Base-by-base conservation (phyloP, 805 yeast species). In the Myxozyma mucilagina region DNA sequence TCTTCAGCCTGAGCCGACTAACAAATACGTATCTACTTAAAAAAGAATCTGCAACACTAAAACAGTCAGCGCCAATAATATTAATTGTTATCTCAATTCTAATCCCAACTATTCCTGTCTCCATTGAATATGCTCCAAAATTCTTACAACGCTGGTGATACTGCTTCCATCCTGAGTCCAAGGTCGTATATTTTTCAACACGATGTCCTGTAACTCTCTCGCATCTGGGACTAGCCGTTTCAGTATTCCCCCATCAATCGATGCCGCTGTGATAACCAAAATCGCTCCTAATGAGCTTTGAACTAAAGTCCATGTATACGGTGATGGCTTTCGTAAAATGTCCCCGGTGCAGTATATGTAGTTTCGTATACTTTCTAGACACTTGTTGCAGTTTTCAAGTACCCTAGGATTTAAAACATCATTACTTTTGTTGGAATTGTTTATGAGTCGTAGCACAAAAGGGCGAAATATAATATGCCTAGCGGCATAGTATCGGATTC, bases 221-320 rank as follows among this genome's bases (percentile, higher is more conserved):
- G 31, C 39, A 29, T 55, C 59, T 2, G 47, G 43, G 11, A 47
- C 43, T 16, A 38, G 48, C n/a, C 29, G 48, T n/a, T 47, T 49
- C 38, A 56, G n/a, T 18, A 41, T 31, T 2, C 45, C 45, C 1
- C 43, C 36, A 18, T 36, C 45, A 3, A n/a, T 16, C 38, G 47
- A 18, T 4, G 58, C 58, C 24, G 58, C 53, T 20, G 58, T 54
- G 4, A 41, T 29, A 20, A 54, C 48, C 31, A 54, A 13, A 7
- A 54, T 54, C 2, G 58, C 58, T 9, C 58, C 58, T 1, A 54
- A 34, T 14, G 53, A 54, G 13, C 58, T 54, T 24, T 47, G 52
- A n/a, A 53, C 47, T 9, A 54, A 24, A 14, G 58, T 54, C 58
- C 58, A 54, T 31, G 58, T 47, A 39, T 54, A 54, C 2, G 58